Evolutionary conservation across 257 asterid species (phyloP), one percentile per base, ranked within the genome.

Genomic region (Nyctanthes arbortristis): DNA sequence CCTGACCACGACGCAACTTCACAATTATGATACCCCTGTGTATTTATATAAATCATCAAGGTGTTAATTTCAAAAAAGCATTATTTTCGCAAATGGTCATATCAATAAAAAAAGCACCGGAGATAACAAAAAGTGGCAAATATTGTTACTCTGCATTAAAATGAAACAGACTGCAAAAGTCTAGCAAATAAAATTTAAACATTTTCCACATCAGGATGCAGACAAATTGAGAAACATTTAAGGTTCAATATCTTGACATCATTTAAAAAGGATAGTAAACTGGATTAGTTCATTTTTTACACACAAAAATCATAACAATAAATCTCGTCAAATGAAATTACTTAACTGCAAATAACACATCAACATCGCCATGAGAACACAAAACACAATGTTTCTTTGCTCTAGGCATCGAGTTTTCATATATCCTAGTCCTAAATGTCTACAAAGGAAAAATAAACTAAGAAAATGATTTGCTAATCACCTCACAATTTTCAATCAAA

Each of bases 1-100:
- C 98, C 74, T 94, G 99, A 33, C 99, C 97, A 43, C 97, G 93
- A 7, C 97, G 97, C 57, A 94, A 92, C 91, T 94, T 94, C 82
- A 94, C 99, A 73, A 91, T 94, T 47, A 91, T 91, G 75, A 94
- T 85, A 66, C 99, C 99, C 87, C 99, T 91, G 73, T 57, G 72
- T 40, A 63, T 72, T 39, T 70, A 59, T 25, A 66, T 22, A 54
- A 18, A 29, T 52, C 33, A 74, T 39, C 66, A 68, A 25, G 33
- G 37, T 24, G 37, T 65, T 71, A 63, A 64, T 43, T 32, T 24
- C 28, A 29, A 39, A 20, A 14, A 30, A 58, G 6, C 4, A 5
- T 52, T 39, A 58, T 66, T 20, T 29, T 39, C 0, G 11, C 12
- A 4, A n/a, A 37, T 14, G 7, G 39, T 66, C 13, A 62, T 25